Evolutionary conservation across 2,329 filamentous ascomycete species (phyloP).

Genomic region (Coniochaeta sp.): DNA sequence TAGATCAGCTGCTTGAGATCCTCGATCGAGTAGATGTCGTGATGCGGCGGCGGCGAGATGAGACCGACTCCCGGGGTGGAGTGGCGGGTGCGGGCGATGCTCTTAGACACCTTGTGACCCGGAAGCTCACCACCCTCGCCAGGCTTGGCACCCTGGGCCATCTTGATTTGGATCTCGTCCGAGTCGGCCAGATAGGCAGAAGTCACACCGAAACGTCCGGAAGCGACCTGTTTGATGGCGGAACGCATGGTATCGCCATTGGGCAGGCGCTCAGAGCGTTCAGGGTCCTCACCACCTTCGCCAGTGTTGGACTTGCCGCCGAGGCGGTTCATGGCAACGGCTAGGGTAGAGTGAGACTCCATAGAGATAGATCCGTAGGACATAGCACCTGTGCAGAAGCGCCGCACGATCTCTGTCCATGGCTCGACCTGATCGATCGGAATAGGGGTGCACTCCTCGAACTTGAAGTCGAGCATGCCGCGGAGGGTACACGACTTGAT

Average conservation of each 20-base stretch:
- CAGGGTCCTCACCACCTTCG: conserved; percentile 92
- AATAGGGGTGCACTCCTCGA: conserved; percentile 75
- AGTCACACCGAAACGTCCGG: conserved; percentile 92
- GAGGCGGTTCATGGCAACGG: conserved; percentile 93
- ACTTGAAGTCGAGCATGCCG: conserved; percentile 92
- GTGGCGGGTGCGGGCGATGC: conserved; percentile 89
- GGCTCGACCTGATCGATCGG: conserved; percentile 96
- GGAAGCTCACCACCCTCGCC: conserved; percentile 96
- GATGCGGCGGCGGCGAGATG: conserved; percentile 91
- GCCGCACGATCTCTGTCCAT: conserved; percentile 95
- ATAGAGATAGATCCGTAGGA: conserved; percentile 98
- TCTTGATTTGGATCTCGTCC: conserved; percentile 97
- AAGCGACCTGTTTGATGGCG: conserved; percentile 95
- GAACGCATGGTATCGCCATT: conserved; percentile 97
- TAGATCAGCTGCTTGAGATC: conserved; percentile 97
- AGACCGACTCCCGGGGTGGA: conserved; percentile 94
- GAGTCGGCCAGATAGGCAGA: conserved; percentile 91
- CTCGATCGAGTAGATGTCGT: conserved; percentile 98
- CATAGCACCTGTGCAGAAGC: conserved; percentile 97
- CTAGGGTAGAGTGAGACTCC: conserved; percentile 94
- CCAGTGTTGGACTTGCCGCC: conserved; percentile 97
- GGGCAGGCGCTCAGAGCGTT: conserved; percentile 76
- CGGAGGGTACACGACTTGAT: conserved; percentile 95
- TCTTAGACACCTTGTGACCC: conserved; percentile 91
- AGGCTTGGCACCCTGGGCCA: conserved; percentile 97